These are phyloP conservation scores for Flammula alnicola DNA, from an alignment of 1,284 basidiomycete species.

Conservation along the genomic window DNA sequence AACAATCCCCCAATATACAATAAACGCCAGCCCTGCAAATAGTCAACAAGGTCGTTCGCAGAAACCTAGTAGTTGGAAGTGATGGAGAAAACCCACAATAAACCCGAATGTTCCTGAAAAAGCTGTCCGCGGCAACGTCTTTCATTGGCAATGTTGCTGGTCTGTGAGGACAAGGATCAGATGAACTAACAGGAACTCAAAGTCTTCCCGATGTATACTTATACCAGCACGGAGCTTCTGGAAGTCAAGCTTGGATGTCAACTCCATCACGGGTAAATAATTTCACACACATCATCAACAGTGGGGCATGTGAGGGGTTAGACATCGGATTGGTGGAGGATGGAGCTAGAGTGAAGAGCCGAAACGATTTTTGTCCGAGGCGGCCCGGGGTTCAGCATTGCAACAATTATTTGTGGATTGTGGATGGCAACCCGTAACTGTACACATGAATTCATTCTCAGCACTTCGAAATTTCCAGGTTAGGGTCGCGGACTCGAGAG, in stretches of 20 bases:
- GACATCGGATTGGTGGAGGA: constrained; percentile 7
- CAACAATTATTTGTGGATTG: background rate
- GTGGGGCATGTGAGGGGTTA: constrained; percentile 17
- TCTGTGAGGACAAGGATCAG: background rate
- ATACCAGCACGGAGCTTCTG: constrained; percentile 8
- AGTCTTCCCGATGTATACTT: constrained; percentile 3
- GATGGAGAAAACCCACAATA: constrained; percentile 50
- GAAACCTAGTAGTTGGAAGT: background rate
- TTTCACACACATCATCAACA: constrained; percentile 5
- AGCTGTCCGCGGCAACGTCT: background rate
- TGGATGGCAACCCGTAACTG: background rate
- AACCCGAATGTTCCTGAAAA: constrained; percentile 61
- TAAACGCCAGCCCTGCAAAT: constrained; percentile 59
- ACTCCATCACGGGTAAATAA: constrained; percentile 6
- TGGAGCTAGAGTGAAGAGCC: constrained; percentile 10
- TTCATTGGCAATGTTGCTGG: constrained; percentile 1
- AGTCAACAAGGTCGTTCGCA: background rate
- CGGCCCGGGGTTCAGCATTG: background rate
- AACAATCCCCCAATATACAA: constrained; percentile 78
- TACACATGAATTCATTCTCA: background rate
- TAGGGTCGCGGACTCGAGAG: too few species aligned
- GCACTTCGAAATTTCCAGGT: background rate
- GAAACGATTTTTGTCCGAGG: background rate
- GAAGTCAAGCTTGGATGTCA: constrained; percentile 1
- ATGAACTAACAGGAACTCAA: background rate